Percentiles rank a stretch among this genome's conserved stretches.
These are phyloP conservation scores for Leccinum fibrillosum DNA, from an alignment of 768 basidiomycete genomes.

Conservation along the genomic window DNA sequence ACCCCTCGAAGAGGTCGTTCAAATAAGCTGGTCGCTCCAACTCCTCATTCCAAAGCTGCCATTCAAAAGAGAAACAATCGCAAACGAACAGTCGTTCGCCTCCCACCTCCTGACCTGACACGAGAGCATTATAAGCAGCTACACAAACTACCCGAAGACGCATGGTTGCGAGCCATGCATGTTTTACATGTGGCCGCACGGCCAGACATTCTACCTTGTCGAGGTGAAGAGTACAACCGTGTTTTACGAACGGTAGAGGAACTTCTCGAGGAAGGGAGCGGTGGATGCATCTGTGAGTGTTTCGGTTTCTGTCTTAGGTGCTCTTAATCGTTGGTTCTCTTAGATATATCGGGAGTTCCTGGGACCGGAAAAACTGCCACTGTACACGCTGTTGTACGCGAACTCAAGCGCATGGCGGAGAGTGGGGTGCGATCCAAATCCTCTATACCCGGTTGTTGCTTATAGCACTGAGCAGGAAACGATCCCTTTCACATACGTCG, in stretches of 20 bases:
- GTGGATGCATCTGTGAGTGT: slow-evolving; percentile 88
- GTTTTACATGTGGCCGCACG: slow-evolving; percentile 90
- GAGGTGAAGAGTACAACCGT: slow-evolving; percentile 78
- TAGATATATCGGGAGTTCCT: slow-evolving; percentile 98
- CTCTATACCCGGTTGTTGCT: neutral
- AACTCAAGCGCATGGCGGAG: slow-evolving; percentile 86
- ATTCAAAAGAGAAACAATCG: slow-evolving; percentile 43
- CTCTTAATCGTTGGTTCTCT: slow-evolving; percentile 1
- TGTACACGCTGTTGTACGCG: slow-evolving; percentile 87
- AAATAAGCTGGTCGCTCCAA: slow-evolving; percentile 54
- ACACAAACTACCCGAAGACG: slow-evolving; percentile 62
- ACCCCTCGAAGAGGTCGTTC: slow-evolving; percentile 35
- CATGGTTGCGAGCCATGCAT: slow-evolving; percentile 87
- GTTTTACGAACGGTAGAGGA: slow-evolving; percentile 78
- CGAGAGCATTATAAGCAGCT: slow-evolving; percentile 37
- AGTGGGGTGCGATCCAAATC: slow-evolving; percentile 51
- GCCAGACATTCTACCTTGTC: slow-evolving; percentile 85
- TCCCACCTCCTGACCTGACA: slow-evolving; percentile 34
- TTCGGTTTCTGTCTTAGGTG: neutral
- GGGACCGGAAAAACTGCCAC: slow-evolving; percentile 99
- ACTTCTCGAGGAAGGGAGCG: slow-evolving; percentile 86
- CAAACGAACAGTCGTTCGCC: slow-evolving; percentile 29
- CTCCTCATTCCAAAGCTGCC: slow-evolving; percentile 74
- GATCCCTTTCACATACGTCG: slow-evolving; percentile 93
- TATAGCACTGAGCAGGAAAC: slow-evolving; percentile 59